Evolutionary conservation across 2,329 filamentous ascomycete genomes (phyloP), one percentile per base, ranked within the genome.

Genomic region (Trichoderma sp.): DNA sequence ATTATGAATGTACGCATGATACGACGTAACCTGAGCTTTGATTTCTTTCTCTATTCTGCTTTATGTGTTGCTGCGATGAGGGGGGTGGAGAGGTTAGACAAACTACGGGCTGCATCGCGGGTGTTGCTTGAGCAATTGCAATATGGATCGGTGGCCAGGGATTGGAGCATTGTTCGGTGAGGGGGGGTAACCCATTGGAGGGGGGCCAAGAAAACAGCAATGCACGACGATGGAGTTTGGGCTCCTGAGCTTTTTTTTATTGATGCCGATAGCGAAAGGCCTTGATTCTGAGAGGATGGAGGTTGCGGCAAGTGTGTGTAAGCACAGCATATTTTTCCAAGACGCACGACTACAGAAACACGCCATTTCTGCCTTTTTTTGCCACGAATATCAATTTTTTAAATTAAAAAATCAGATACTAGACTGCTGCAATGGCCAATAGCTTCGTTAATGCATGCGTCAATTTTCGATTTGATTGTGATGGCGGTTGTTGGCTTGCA

Each of bases 1-100:
- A 72, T 69, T 70, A 75, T 68, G 67, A 67, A 48, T 34, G 42
- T 48, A 48, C 37, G 19, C 25, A 64, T 25, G 32, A 64, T 68
- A 60, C 53, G 65, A 57, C 63, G 15, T 35, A 50, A 50, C 50
- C 34, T 70, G 27, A 39, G 45, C 56, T 54, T 59, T 37, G 12
- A 9, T 39, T n/a, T 27, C 22, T 27, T 29, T 25, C 32, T 39
- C n/a, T 27, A 42, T 70, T 70, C 65, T 57, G 27, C n/a, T 57
- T 56, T 65, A 32, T 61, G 50, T 25, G 17, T 48, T 50, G 42
- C 19, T 10, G 17, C 19, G 29, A 29, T 34, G 12, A 15, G 5
- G 19, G 32, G 54, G 19, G 34, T 10, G 12, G 34, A 19, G 22
- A 27, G 35, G 53, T 35, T 37, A 8, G 54, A 58, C 15, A 34